phyloP scores from a whole-genome alignment of 1,139 yeast genomes.

The Keqinozyma sinolaborantium region DNA sequence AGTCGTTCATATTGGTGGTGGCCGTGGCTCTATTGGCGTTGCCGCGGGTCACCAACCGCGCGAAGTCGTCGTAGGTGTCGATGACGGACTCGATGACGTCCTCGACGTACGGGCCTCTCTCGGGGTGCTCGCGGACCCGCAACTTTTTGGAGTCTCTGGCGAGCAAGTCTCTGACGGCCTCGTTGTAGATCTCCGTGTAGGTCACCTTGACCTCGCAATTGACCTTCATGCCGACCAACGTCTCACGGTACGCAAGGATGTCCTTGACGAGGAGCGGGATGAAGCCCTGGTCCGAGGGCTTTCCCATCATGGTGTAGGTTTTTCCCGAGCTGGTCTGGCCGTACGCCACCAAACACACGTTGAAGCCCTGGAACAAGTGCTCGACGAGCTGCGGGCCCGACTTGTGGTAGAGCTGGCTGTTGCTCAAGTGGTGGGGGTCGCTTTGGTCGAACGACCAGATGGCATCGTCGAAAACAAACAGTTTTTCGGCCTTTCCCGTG shows the following conservation, averaged over 20 bases:
- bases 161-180: slow-evolving; percentile 60
- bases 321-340: slow-evolving; percentile 80
- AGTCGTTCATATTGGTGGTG: slow-evolving; percentile 62
- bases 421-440: slow-evolving; percentile 40
- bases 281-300: slow-evolving; percentile 44
- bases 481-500: slow-evolving; percentile 17
- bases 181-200: slow-evolving; percentile 72
- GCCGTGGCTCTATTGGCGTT: slow-evolving; percentile 60
- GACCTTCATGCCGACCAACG: slow-evolving; percentile 34
- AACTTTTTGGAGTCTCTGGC: slow-evolving; percentile 25
- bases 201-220: slow-evolving; percentile 57
- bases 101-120: slow-evolving; percentile 70
- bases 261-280: slow-evolving; percentile 58
- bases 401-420: slow-evolving; percentile 44
- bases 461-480: slow-evolving; percentile 54
- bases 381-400: slow-evolving; percentile 59
- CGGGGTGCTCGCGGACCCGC: slow-evolving; percentile 58
- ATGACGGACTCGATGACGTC: slow-evolving; percentile 50
- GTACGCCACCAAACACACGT: slow-evolving; percentile 72
- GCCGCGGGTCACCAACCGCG: slow-evolving; percentile 42
- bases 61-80: slow-evolving; percentile 40
- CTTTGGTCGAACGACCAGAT: slow-evolving; percentile 51
- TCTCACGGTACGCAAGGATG: slow-evolving; percentile 44
- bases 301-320: slow-evolving; percentile 73
- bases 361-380: slow-evolving; percentile 66